Evolutionary conservation across 2,329 filamentous ascomycete species (phyloP).

Genomic region (Penicillium aurantiogriseum): DNA sequence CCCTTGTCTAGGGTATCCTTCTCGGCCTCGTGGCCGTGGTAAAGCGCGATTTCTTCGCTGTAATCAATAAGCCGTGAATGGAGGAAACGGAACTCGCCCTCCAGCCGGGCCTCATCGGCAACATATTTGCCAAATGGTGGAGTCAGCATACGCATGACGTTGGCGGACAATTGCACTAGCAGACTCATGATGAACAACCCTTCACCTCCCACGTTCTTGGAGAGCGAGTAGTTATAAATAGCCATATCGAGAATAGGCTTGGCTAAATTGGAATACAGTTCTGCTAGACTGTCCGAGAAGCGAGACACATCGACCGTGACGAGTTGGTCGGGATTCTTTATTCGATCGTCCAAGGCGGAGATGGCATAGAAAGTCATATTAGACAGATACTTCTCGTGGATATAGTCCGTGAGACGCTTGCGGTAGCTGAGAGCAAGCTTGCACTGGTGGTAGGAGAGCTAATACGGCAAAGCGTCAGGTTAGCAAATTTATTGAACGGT

Average conservation of each 20-base stretch:
- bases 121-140: constrained; percentile 98
- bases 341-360: constrained; percentile 89
- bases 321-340: constrained; percentile 97
- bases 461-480: constrained; percentile 9
- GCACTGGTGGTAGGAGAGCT: constrained; percentile 96
- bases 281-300: constrained; percentile 91
- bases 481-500: constrained; percentile 9
- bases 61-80: constrained; percentile 95
- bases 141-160: constrained; percentile 88
- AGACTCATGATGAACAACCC: constrained; percentile 93
- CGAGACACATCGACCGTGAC: constrained; percentile 96
- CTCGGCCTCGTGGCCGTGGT: constrained; percentile 86
- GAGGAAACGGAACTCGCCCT: constrained; percentile 94
- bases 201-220: constrained; percentile 92
- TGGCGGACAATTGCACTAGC: constrained; percentile 87
- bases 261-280: constrained; percentile 92
- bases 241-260: constrained; percentile 94
- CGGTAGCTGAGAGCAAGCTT: constrained; percentile 91
- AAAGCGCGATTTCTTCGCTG: constrained; percentile 90
- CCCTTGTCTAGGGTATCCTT: constrained; percentile 97
- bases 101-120: constrained; percentile 87
- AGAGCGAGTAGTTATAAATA: constrained; percentile 93
- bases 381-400: constrained; percentile 94
- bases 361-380: constrained; percentile 98
- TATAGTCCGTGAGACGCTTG: constrained; percentile 86